Conservation (phyloP, 345 rosid genomes). For the Citrus inodora region DNA sequence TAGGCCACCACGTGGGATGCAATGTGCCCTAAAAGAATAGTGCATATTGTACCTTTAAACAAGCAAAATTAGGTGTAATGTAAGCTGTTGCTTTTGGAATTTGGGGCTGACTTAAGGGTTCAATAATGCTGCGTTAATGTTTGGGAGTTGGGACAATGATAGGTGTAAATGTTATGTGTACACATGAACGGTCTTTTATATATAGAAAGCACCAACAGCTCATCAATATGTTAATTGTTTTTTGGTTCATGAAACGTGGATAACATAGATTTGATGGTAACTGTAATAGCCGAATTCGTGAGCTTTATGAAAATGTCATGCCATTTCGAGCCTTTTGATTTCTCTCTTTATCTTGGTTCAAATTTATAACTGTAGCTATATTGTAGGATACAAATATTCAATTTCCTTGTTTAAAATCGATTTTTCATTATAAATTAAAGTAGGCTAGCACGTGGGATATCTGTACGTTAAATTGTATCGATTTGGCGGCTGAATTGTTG, state of each 20-base stretch:
- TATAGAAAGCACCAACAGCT: conserved; percentile 23
- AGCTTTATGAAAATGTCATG: neutral
- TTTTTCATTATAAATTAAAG: neutral
- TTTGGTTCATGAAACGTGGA: neutral
- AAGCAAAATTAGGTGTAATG: conserved; percentile 16
- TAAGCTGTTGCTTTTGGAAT: conserved; percentile 3
- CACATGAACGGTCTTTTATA: conserved; percentile 23
- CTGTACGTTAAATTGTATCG: neutral
- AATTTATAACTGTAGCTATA: neutral
- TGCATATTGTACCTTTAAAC: conserved; percentile 1
- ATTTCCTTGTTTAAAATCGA: neutral
- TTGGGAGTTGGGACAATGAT: conserved; percentile 17
- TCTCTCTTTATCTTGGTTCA: neutral
- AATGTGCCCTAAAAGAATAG: neutral
- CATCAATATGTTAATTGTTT: conserved; percentile 14
- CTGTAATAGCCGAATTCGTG: neutral
- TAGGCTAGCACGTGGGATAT: neutral
- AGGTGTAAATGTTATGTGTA: conserved; percentile 17
- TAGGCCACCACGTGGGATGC: conserved; percentile 10
- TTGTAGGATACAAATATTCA: neutral
- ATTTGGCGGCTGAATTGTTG: neutral
- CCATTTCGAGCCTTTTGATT: neutral
- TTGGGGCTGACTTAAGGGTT: conserved; percentile 4
- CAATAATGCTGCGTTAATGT: conserved; percentile 25
- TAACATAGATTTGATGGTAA: neutral